A percentile compares a stretch with the other conserved stretches of the same genome.
Conservation (phyloP, 2,329 filamentous ascomycete genomes). For the Fusarium sp. region DNA sequence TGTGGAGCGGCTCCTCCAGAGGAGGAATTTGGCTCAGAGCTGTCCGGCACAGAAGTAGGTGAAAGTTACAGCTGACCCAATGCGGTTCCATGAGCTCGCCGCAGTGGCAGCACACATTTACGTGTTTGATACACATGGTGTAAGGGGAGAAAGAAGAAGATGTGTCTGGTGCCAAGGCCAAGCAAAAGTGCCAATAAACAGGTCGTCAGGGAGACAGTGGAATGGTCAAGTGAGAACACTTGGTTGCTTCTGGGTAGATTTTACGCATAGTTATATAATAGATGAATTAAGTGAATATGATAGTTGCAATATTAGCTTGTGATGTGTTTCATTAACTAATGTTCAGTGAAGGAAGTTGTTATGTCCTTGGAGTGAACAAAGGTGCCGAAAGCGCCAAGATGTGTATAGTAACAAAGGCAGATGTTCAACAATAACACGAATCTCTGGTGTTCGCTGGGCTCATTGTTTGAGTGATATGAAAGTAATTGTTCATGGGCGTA, state of each 20-base stretch:
- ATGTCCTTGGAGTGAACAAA: not conserved
- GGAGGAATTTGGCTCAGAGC: not conserved
- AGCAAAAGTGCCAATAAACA: not conserved
- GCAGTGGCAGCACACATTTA: constrained; percentile 21
- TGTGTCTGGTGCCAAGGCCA: not conserved
- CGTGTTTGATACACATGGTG: constrained; percentile 19
- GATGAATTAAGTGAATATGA: not conserved
- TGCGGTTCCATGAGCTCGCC: constrained; percentile 12
- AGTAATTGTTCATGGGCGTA: not conserved
- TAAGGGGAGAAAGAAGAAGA: not conserved
- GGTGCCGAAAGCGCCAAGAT: not conserved
- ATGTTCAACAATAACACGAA: not conserved
- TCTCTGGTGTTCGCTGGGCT: not conserved
- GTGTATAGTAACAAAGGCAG: not conserved
- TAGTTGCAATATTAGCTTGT: no score
- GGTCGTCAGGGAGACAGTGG: not conserved
- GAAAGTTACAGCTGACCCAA: constrained; percentile 10
- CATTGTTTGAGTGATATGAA: not conserved
- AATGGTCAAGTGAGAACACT: not conserved
- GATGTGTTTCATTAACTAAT: not conserved
- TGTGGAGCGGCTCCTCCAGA: not conserved
- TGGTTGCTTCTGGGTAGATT: not conserved
- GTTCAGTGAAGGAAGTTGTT: not conserved
- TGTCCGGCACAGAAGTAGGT: not conserved
- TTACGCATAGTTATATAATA: not conserved